phyloP scores from a whole-genome alignment of 1,284 basidiomycete species.

The Flammula alnicola region DNA sequence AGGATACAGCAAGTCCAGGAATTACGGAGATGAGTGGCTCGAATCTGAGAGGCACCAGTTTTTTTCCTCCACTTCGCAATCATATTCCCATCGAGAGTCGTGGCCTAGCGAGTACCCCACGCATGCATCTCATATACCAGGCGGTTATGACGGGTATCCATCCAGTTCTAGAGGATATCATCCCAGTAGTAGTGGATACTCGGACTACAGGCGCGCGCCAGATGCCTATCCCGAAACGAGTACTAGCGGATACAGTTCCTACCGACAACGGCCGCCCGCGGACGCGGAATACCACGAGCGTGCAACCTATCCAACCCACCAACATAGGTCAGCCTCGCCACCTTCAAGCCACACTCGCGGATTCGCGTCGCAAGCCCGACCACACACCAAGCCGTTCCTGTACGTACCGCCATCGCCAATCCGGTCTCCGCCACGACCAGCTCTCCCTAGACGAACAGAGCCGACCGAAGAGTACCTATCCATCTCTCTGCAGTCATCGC shows the following conservation, averaged over 20 bases:
- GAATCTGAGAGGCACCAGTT: neutral
- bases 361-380: slow-evolving; percentile 2
- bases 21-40: neutral
- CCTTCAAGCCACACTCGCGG: neutral
- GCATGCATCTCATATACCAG: neutral
- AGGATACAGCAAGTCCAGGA: neutral
- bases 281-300: neutral
- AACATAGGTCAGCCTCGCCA: neutral
- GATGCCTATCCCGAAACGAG: neutral
- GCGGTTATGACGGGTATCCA: neutral
- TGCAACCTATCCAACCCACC: neutral
- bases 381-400: neutral
- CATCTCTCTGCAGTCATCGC: slow-evolving; percentile 39
- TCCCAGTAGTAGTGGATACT: neutral
- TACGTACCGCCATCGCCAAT: neutral
- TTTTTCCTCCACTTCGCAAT: neutral
- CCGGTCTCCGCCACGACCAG: slow-evolving; percentile 9
- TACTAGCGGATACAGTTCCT: slow-evolving; percentile 1
- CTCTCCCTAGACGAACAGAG: slow-evolving; percentile 15
- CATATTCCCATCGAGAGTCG: neutral
- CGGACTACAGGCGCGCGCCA: neutral
- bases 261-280: neutral
- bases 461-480: slow-evolving; percentile 46
- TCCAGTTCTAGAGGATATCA: neutral
- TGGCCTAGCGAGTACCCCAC: neutral